Percentiles rank a stretch among this genome's conserved stretches.
phyloP scores from a whole-genome alignment of 2,329 filamentous ascomycete species.

The Colletotrichum cereale region DNA sequence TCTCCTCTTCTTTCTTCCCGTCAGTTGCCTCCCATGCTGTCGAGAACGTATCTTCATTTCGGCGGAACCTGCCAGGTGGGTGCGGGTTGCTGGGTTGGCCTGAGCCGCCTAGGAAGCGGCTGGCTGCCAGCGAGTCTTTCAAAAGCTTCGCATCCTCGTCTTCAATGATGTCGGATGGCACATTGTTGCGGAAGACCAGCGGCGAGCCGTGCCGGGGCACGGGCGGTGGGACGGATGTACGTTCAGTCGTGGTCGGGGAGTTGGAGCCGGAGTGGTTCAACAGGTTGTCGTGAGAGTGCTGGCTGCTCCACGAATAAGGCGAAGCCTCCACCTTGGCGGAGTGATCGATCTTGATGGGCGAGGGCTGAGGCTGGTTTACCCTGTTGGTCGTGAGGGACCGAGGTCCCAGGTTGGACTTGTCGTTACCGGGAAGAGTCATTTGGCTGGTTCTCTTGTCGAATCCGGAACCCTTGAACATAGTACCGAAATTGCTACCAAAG shows the following conservation, averaged over 20 bases:
- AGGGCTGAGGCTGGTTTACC: constrained; percentile 56
- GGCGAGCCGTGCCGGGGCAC: constrained; percentile 55
- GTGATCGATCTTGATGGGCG: constrained; percentile 62
- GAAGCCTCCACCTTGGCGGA: constrained; percentile 57
- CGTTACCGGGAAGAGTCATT: constrained; percentile 59
- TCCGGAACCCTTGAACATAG: constrained; percentile 61
- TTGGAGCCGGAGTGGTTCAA: constrained; percentile 53
- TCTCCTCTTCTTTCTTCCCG: constrained; percentile 59
- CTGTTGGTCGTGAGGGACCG: constrained; percentile 63
- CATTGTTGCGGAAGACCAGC: constrained; percentile 47
- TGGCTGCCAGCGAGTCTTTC: constrained; percentile 64
- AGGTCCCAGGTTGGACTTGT: constrained; percentile 46
- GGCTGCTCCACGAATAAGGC: constrained; percentile 65
- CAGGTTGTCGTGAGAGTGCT: constrained; percentile 63
- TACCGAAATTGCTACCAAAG: constrained; percentile 69
- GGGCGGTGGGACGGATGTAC: constrained; percentile 50
- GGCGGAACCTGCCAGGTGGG: constrained; percentile 50
- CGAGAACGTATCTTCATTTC: constrained; percentile 56
- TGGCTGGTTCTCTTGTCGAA: constrained; percentile 68
- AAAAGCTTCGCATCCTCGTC: constrained; percentile 68
- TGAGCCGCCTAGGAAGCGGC: constrained; percentile 55
- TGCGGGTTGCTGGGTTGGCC: constrained; percentile 29
- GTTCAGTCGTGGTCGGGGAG: constrained; percentile 50
- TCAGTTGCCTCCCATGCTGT: constrained; percentile 44
- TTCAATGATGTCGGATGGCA: constrained; percentile 56